phyloP scores from a whole-genome alignment of 352 stramenopile genomes.

The Peronospora belbahrii region DNA sequence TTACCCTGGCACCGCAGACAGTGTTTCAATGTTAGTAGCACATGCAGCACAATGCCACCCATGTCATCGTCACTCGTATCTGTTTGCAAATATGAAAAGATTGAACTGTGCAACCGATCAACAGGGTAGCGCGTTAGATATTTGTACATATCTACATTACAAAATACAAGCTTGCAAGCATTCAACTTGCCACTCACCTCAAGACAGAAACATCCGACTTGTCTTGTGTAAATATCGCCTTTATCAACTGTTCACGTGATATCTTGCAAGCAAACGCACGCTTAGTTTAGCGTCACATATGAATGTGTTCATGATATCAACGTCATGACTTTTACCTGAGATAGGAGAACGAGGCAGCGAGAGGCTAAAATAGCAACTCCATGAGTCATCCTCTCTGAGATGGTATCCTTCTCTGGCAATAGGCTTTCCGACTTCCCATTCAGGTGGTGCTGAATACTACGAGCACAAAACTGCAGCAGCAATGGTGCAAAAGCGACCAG shows the following conservation, averaged over 20 bases:
- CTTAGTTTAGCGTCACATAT: neutral
- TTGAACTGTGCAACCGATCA: constrained; percentile 7
- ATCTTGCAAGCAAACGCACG: constrained; percentile 19
- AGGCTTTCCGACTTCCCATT: constrained; percentile 10
- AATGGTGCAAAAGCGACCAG: constrained; percentile 23
- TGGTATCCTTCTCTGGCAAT: neutral
- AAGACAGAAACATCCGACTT: constrained; percentile 8
- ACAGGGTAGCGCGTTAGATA: neutral
- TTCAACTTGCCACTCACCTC: constrained; percentile 14
- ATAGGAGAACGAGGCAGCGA: constrained; percentile 49
- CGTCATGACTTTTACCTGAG: constrained; percentile 38
- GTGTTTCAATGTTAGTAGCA: constrained; percentile 54
- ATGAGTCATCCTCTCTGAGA: neutral
- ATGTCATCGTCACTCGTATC: constrained; percentile 1
- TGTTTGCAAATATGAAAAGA: constrained; percentile 26
- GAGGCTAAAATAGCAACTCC: constrained; percentile 36
- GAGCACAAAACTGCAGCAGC: constrained; percentile 32
- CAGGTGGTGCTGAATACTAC: neutral
- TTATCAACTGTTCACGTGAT: constrained; percentile 51
- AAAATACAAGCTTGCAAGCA: too few relatives aligned
- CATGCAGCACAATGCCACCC: constrained; percentile 27
- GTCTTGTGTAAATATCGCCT: constrained; percentile 32
- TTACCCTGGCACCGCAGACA: constrained; percentile 42
- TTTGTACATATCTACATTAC: too few relatives aligned
- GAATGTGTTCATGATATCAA: too few relatives aligned